Evolutionary conservation across 148 eudicot genomes (phyloP).

Genomic region (Beta vulgaris): DNA sequence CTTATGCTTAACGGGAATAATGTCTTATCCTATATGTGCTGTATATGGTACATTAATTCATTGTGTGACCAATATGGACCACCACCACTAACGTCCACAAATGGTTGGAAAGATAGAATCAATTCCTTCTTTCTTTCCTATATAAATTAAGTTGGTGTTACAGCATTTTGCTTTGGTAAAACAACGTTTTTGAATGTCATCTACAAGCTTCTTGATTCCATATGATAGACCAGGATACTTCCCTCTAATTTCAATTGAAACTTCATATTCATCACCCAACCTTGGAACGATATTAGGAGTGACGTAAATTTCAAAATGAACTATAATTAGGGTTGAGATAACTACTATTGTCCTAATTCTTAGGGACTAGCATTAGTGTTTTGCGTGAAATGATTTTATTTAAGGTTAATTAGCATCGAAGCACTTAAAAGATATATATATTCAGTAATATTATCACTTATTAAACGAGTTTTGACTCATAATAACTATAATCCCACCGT

Average conservation of each 20-base stretch:
- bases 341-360: too few species aligned
- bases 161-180: not conserved
- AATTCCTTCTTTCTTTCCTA: not conserved
- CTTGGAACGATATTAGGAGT: not conserved
- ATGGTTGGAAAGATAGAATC: not conserved
- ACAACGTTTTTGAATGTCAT: not conserved
- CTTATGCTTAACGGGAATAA: not conserved
- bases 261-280: not conserved
- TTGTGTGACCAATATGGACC: conserved; percentile 2
- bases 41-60: not conserved
- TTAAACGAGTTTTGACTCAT: too few species aligned
- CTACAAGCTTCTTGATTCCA: conserved; percentile 3
- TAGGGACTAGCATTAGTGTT: too few species aligned
- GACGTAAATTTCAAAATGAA: not conserved
- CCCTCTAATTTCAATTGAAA: not conserved
- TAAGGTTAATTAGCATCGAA: too few species aligned
- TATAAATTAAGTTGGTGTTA: not conserved
- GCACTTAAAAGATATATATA: too few species aligned
- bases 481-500: too few species aligned
- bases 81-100: not conserved
- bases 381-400: too few species aligned
- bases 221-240: not conserved
- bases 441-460: too few species aligned
- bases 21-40: not conserved
- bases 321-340: not conserved